Base-by-base conservation (phyloP, 2,329 filamentous ascomycete genomes). In the Trichothecium sympodiale region DNA sequence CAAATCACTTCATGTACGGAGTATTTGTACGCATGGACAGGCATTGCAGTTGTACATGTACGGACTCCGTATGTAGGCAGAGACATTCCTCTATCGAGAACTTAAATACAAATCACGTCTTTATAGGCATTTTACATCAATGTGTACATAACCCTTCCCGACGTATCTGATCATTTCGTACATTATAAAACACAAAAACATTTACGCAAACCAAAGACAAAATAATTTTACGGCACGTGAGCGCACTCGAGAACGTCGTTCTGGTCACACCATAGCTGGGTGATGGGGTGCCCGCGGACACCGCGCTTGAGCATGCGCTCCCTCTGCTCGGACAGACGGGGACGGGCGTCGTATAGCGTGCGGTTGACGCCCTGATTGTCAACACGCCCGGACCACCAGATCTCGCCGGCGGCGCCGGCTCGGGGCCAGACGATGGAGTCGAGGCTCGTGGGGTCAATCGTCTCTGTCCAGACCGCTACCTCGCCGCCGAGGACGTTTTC, bases 341-440 rank as follows among this genome's bases (percentile, higher is more conserved):
- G 80, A 30, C 69, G 70, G 8, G 81, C 83, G 27, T 77, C 73
- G 39, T 83, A 61, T 61, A 84, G 80, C 42, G 74, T 82, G 35
- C 84, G 65, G 56, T 86, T 86, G 51, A 71, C 59, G 2, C 83
- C 82, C 13, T 64, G 54, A 3, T 63, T 68, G 50, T 88, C 82
- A 40, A 71, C 70, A 37, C 69, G 60, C 35, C 84, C 84, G 29
- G 76, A 83, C 86, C 86, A 94, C 32, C 89, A 66, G 1, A 88
- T 76, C 60, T 93, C 86, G 17, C 72, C 83, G 1, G 79, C 82
- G 0, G 83, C 84, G 35, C 71, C 72, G 2, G 74, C 76, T 5
- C 86, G 69, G 7, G 86, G 85, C 86, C 85, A 94, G 8, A 89
- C 60, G 55, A 83, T 75, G 26, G 63, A 62, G 59, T 94, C 84